Evolutionary conservation across 352 stramenopile species (phyloP).

Genomic region (Phytophthora citricola): DNA sequence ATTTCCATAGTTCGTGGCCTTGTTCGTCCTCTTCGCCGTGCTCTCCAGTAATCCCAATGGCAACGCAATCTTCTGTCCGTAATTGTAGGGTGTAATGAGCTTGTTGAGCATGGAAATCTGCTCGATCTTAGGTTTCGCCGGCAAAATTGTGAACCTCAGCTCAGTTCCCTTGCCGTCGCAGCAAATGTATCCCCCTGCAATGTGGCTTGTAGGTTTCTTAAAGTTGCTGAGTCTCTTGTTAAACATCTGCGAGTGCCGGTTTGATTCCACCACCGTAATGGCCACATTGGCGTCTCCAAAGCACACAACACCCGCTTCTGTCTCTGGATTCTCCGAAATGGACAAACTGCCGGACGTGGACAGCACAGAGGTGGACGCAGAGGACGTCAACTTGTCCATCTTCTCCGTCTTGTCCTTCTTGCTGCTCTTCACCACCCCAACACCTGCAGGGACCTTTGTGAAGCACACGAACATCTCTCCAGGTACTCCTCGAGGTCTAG

Average conservation of each 20-base stretch:
- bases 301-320: conserved; percentile 43
- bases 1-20: conserved; percentile 6
- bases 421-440: conserved; percentile 26
- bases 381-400: conserved; percentile 26
- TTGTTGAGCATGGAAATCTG: conserved; percentile 89
- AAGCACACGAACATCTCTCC: conserved; percentile 87
- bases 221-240: conserved; percentile 90
- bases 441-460: conserved; percentile 30
- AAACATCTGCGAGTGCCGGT: conserved; percentile 86
- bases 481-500: conserved; percentile 62
- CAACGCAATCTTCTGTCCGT: conserved; percentile 86
- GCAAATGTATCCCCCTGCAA: conserved; percentile 87
- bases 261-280: conserved; percentile 79
- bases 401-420: conserved; percentile 35
- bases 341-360: conserved; percentile 31
- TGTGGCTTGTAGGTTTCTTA: conserved; percentile 85
- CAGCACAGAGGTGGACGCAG: conserved; percentile 23
- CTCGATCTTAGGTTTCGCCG: conserved; percentile 69
- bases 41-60: conserved; percentile 69
- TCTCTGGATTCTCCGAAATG: conserved; percentile 15
- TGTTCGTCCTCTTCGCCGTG: conserved; percentile 33
- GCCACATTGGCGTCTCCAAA: conserved; percentile 79
- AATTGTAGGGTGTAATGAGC: conserved; percentile 84
- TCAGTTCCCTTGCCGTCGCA: conserved; percentile 84
- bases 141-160: conserved; percentile 71